Conservation (phyloP, 2,329 filamentous ascomycete genomes). For the Botrytis squamosa region DNA sequence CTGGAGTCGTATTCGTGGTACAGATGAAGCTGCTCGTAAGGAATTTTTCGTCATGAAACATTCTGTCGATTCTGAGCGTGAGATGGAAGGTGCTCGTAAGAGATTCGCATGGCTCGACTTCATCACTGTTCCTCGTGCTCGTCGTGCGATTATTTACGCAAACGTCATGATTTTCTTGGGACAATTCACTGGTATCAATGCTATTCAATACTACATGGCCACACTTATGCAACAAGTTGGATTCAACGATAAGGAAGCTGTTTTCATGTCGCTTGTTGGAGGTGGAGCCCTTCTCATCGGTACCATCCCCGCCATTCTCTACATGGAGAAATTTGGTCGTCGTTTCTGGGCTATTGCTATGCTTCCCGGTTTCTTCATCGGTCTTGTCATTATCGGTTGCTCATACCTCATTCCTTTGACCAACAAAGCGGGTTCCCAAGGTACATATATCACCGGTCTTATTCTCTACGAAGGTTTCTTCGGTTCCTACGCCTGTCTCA, state of each 20-base stretch:
- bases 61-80: constrained; percentile 46
- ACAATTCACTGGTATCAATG: constrained; percentile 69
- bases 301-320: constrained; percentile 65
- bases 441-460: constrained; percentile 65
- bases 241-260: constrained; percentile 59
- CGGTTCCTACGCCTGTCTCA: constrained; percentile 62
- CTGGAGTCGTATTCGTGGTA: constrained; percentile 70
- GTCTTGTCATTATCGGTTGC: constrained; percentile 63
- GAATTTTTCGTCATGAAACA: constrained; percentile 73
- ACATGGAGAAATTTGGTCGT: constrained; percentile 71
- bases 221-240: constrained; percentile 66
- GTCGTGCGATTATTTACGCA: constrained; percentile 64
- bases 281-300: constrained; percentile 66
- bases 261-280: constrained; percentile 74
- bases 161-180: constrained; percentile 70
- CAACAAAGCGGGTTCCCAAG: constrained; percentile 51
- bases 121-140: constrained; percentile 66
- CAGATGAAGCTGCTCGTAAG: constrained; percentile 56
- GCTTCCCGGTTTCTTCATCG: constrained; percentile 70
- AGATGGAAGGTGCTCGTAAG: constrained; percentile 51
- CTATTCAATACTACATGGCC: constrained; percentile 71
- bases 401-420: constrained; percentile 57
- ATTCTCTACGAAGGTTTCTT: constrained; percentile 70
- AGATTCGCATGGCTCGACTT: constrained; percentile 71
- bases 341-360: constrained; percentile 74